Percentiles rank a stretch among this genome's conserved stretches.
phyloP scores from a whole-genome alignment of 805 yeast species.

The Priceomyces medius region DNA sequence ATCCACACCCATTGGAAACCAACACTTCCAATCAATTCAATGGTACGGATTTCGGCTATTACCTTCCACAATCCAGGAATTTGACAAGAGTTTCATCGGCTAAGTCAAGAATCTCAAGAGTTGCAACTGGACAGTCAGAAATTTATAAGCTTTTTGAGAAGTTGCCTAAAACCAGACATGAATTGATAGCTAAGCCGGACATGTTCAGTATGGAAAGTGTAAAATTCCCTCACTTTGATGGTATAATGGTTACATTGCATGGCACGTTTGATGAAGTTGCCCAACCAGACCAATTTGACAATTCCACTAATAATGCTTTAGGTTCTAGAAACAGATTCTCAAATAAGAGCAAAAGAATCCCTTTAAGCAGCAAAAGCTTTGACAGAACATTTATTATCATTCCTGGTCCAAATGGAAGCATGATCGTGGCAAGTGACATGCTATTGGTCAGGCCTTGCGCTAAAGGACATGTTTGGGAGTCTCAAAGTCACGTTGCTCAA shows the following conservation, averaged over 20 bases:
- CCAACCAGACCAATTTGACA: slow-evolving; percentile 45
- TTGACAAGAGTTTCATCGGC: slow-evolving; percentile 58
- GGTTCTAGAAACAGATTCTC: slow-evolving; percentile 17
- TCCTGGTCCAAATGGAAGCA: slow-evolving; percentile 62
- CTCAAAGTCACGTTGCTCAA: slow-evolving; percentile 8
- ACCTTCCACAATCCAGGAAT: slow-evolving; percentile 75
- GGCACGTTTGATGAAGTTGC: slow-evolving; percentile 77
- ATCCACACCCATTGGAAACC: slow-evolving; percentile 46
- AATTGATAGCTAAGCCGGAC: slow-evolving; percentile 58
- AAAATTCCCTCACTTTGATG: slow-evolving; percentile 68
- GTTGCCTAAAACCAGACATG: slow-evolving; percentile 79
- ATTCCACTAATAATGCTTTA: slow-evolving; percentile 9
- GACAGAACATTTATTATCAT: slow-evolving; percentile 83
- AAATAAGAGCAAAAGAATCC: slow-evolving; percentile 28
- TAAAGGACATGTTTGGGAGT: slow-evolving; percentile 56
- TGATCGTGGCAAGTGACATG: slow-evolving; percentile 86
- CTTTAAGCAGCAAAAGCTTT: slow-evolving; percentile 67
- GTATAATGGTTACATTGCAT: slow-evolving; percentile 76
- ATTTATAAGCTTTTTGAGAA: slow-evolving; percentile 61
- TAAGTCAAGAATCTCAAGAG: slow-evolving; percentile 54
- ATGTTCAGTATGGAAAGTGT: slow-evolving; percentile 76
- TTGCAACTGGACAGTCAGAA: slow-evolving; percentile 67
- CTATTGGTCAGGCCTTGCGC: slow-evolving; percentile 64
- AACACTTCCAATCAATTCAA: slow-evolving; percentile 10
- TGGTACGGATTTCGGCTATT: slow-evolving; percentile 54